Base-by-base conservation (phyloP, 495 filamentous ascomycete species). In the Evansstolkia leycettana region DNA sequence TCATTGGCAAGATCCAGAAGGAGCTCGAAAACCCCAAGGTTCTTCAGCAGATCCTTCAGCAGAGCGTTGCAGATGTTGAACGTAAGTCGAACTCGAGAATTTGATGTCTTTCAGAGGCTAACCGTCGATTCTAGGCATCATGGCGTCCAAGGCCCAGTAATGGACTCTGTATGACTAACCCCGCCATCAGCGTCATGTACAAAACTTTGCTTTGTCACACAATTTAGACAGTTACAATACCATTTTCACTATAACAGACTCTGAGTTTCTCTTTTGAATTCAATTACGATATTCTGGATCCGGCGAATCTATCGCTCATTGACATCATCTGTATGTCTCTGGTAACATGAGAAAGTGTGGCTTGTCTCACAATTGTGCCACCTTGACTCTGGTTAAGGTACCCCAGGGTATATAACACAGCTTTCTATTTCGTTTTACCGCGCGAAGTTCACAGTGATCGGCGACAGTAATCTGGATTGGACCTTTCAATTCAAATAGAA, bases 1-100 rank as follows among this genome's bases (percentile, higher is more conserved):
- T 99, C 61, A 96, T 99, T 48, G 75, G 75, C 62, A 99, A 93
- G 76, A 89, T 95, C 49, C 79, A 80, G 61, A 95, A 95, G 76
- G 90, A 95, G 72, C 75, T 99, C 33, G 87, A 95, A 74, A 94
- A 78, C 71, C 90, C 92, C 44, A 95, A 83, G 73, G 73, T 76
- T 47, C 78, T 99, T 35, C 81, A 92, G 70, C 83, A 90, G 64
- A 92, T 96, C 50, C 76, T 99, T 35, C 78, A 86, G 66, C 90
- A 99, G 73, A 90, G 83, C 62, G 72, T 99, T 51, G 64, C 76
- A 31, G 90, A 99, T 64, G 80, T 96, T 56, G 90, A 99, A 75
- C 88, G 90, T 96, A 70, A 67, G 87, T 76, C 25, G 38, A 28
- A 5, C 4, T 10, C 1, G 8, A 26, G 7, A 28, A 7, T 7